Percentiles rank a stretch among this genome's conserved stretches.
Conservation (phyloP, 1,284 basidiomycete species). For the Spongiforma sp. region DNA sequence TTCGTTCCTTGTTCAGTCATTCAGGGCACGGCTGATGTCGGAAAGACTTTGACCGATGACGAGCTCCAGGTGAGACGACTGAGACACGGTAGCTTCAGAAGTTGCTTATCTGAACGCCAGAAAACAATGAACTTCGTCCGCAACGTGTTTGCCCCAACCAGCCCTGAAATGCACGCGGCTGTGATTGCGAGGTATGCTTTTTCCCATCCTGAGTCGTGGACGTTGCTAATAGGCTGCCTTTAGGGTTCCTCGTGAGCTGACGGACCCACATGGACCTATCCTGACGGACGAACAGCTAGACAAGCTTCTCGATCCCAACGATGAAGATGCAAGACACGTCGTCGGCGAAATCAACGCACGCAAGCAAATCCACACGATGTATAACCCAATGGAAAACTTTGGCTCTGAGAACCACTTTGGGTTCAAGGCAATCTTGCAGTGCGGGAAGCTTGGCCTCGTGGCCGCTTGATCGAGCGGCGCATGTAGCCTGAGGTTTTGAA, state of each 20-base stretch:
- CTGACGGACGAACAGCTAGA: conserved; percentile 18
- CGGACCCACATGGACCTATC: conserved; percentile 19
- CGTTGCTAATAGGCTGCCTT: not conserved
- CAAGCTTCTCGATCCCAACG: conserved; percentile 16
- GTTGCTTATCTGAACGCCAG: too few relatives aligned
- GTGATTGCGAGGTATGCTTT: conserved; percentile 24
- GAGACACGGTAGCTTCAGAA: too few relatives aligned
- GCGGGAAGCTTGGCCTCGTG: not conserved
- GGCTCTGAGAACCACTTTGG: conserved; percentile 13
- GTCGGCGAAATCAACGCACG: conserved; percentile 33
- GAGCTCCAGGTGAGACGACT: too few relatives aligned
- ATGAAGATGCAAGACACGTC: conserved; percentile 30
- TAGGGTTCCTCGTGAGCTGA: conserved; percentile 20
- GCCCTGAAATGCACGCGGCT: conserved; percentile 35
- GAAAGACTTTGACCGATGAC: conserved; percentile 32
- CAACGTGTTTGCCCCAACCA: conserved; percentile 37
- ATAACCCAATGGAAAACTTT: conserved; percentile 19
- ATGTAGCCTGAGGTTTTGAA: too few relatives aligned
- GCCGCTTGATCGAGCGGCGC: too few relatives aligned
- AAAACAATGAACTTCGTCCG: conserved; percentile 41
- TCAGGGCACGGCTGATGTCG: conserved; percentile 39
- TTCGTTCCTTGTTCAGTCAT: conserved; percentile 29
- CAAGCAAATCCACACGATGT: conserved; percentile 35
- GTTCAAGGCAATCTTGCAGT: conserved; percentile 11
- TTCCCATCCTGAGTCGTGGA: not conserved